Evolutionary conservation across 1,284 basidiomycete genomes (phyloP).

Genomic region (Malassezia restricta): DNA sequence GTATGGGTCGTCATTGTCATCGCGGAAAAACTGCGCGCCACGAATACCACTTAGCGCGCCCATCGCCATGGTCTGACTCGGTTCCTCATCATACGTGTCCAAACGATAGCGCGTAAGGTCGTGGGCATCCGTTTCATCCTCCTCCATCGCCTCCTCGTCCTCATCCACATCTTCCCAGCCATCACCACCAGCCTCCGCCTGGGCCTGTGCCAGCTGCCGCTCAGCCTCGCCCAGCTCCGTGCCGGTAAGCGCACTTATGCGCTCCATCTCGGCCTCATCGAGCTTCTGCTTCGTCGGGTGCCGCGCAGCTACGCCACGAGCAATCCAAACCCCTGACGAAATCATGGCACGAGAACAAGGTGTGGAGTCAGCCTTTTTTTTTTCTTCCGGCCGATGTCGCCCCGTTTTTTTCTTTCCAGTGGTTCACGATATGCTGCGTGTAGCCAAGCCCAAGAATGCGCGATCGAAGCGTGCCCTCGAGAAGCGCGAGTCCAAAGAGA

Average conservation of each 20-base stretch:
- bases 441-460: conserved; percentile 79
- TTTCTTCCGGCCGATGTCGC: conserved; percentile 1
- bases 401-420: background rate
- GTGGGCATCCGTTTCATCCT: conserved; percentile 56
- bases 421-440: conserved; percentile 23
- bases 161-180: conserved; percentile 50
- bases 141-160: conserved; percentile 51
- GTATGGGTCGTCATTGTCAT: conserved; percentile 90
- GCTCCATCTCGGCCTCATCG: conserved; percentile 76
- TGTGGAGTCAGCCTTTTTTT: conserved; percentile 1
- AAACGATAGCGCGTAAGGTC: conserved; percentile 84
- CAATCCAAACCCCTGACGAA: conserved; percentile 60
- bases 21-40: conserved; percentile 77
- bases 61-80: conserved; percentile 51
- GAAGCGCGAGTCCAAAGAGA: conserved; percentile 69
- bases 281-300: conserved; percentile 80
- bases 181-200: conserved; percentile 24
- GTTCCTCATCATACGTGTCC: conserved; percentile 85
- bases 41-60: conserved; percentile 95
- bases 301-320: conserved; percentile 62
- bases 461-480: conserved; percentile 86
- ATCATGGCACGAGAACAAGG: conserved; percentile 43
- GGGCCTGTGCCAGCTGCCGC: conserved; percentile 58
- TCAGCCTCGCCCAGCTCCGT: conserved; percentile 79
- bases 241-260: conserved; percentile 75